phyloP scores from a whole-genome alignment of 1,284 basidiomycete genomes.

The Butyriboletus appendiculatus region DNA sequence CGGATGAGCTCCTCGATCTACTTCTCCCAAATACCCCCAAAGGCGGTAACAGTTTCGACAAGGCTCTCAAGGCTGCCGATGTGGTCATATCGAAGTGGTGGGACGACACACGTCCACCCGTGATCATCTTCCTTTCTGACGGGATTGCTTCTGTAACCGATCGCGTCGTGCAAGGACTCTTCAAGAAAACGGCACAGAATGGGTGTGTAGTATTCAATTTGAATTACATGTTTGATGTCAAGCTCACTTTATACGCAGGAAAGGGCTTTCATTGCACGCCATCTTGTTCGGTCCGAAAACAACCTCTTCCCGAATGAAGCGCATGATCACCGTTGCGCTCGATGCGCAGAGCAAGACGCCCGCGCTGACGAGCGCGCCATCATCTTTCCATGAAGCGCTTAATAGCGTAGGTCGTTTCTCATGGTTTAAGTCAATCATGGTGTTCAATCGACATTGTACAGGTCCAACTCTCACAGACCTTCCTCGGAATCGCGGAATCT shows the following conservation, averaged over 20 bases:
- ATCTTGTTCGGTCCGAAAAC: slow-evolving; percentile 53
- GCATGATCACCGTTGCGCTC: slow-evolving; percentile 53
- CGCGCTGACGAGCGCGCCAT: slow-evolving; percentile 36
- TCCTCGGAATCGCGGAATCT: slow-evolving; percentile 60
- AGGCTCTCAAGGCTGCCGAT: slow-evolving; percentile 43
- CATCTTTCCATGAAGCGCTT: slow-evolving; percentile 53
- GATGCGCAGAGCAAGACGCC: slow-evolving; percentile 45
- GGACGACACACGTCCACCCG: slow-evolving; percentile 54
- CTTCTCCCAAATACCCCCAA: slow-evolving; percentile 38
- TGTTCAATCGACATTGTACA: slow-evolving; percentile 22
- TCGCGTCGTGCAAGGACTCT: slow-evolving; percentile 41
- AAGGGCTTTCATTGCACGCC: slow-evolving; percentile 57
- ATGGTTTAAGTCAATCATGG: accelerated
- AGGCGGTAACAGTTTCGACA: slow-evolving; percentile 50
- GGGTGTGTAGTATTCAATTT: slow-evolving; percentile 40
- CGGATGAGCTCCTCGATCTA: slow-evolving; percentile 44
- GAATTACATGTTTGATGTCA: not conserved
- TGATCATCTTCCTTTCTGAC: slow-evolving; percentile 63
- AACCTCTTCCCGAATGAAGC: slow-evolving; percentile 36
- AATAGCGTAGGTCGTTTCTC: slow-evolving; percentile 43
- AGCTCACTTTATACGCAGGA: slow-evolving; percentile 35
- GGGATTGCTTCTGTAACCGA: slow-evolving; percentile 42
- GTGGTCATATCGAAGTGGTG: slow-evolving; percentile 45
- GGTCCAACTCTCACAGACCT: slow-evolving; percentile 57
- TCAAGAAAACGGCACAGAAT: slow-evolving; percentile 40